Evolutionary conservation across 805 yeast genomes (phyloP), one percentile per base, ranked within the genome.

Genomic region (Saccharomycopsis lassenensis): DNA sequence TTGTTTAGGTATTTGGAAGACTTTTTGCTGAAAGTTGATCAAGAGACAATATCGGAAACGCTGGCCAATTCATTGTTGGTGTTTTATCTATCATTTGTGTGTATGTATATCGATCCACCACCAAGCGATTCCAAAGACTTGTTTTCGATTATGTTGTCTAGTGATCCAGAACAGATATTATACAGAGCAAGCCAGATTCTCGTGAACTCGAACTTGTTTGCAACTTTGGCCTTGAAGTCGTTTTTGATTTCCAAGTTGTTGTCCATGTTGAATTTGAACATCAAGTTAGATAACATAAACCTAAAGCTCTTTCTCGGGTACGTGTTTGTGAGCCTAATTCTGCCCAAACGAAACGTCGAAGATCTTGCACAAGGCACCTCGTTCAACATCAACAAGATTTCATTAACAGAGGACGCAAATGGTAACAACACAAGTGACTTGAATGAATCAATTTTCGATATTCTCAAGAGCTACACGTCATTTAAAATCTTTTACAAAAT

Each of bases 401-500:
- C 29, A 18, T 35, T 42, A 41, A 26, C 31, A 7, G 46, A 42
- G 14, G 46, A 42, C 17, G 19, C 20, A 25, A 39, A 42, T 22
- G 46, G 46, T 6, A 39, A 39, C n/a, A 34, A 37, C 20, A 30
- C 37, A 4, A 31, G 17, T 27, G 20, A 37, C 14, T 15, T 37
- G 15, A 35, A 34, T 20, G 35, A 36, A 4, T 39, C 44, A 8
- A 25, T 35, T 5, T 24, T 40, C 8, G 42, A 36, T 21, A 34
- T 35, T 11, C 23, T 40, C 7, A 37, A 18, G 17, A 19, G 18
- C 7, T 43, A 40, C 26, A 28, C 37, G 7, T 37, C 44, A 7
- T 43, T 43, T 24, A 40, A 37, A 17, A 39, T 43, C 6, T 43
- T 43, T 23, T 43, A 40, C 32, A 43, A 40, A 21, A 43, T 43